A percentile compares a stretch with the other conserved stretches of the same genome.
Evolutionary conservation across 169 alveolate species (phyloP).

Genomic region (Theileria luwenshuni): DNA sequence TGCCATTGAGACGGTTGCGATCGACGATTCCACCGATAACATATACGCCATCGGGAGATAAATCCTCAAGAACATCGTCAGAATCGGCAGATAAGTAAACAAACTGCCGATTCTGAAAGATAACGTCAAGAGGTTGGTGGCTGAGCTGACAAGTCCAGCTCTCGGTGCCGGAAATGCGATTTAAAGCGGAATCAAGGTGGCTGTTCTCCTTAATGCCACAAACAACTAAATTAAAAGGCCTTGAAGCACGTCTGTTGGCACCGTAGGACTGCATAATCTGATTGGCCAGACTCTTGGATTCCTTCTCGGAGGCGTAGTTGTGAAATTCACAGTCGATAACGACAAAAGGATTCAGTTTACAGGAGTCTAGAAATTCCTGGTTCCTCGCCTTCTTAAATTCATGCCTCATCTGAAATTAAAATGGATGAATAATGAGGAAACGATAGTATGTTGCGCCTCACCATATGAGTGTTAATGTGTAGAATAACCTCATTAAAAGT

Average conservation of each 20-base stretch:
- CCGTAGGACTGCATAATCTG: conserved; percentile 70
- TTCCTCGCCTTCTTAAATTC: conserved; percentile 5
- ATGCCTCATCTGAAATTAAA: conserved; percentile 12
- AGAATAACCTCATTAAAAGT: no score
- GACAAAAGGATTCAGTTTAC: conserved; percentile 31
- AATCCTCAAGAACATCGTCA: conserved; percentile 39
- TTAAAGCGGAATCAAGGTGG: conserved; percentile 37
- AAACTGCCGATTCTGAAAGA: conserved; percentile 21
- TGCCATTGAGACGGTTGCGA: conserved; percentile 70
- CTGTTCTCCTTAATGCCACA: conserved; percentile 62
- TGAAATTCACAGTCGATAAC: conserved; percentile 68
- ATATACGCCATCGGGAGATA: conserved; percentile 40
- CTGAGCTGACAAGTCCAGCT: conserved; percentile 56
- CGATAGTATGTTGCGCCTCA: no score
- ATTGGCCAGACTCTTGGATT: conserved; percentile 61
- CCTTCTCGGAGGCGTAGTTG: conserved; percentile 62
- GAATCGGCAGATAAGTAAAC: conserved; percentile 64
- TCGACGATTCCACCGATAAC: conserved; percentile 80
- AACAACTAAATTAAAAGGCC: conserved; percentile 58
- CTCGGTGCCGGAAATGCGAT: conserved; percentile 56
- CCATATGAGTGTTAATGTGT: no score
- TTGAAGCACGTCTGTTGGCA: conserved; percentile 48
- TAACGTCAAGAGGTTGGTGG: conserved; percentile 27
- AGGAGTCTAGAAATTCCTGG: conserved; percentile 2
- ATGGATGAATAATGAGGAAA: background rate